Percentiles rank a stretch among this genome's conserved stretches.
phyloP scores from a whole-genome alignment of 2,329 filamentous ascomycete genomes.

The Diaporthe citriasiana region DNA sequence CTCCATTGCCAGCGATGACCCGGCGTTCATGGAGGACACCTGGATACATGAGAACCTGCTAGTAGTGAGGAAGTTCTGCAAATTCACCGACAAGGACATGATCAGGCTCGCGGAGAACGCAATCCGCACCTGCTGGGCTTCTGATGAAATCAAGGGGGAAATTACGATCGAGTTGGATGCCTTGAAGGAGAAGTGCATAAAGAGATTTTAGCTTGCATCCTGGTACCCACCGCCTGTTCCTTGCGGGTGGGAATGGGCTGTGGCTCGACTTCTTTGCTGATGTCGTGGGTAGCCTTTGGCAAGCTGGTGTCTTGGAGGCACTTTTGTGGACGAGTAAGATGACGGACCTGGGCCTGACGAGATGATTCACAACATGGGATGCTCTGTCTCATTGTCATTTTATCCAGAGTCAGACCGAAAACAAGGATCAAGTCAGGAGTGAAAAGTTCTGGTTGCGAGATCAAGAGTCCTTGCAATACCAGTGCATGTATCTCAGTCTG shows the following conservation, averaged over 20 bases:
- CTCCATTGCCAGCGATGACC: constrained; percentile 64
- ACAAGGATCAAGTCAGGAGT: background rate
- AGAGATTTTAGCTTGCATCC: background rate
- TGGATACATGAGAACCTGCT: constrained; percentile 64
- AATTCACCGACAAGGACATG: constrained; percentile 58
- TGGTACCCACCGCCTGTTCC: background rate
- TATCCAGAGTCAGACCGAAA: background rate
- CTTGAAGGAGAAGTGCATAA: background rate
- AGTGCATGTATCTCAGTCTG: background rate
- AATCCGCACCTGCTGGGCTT: constrained; percentile 63
- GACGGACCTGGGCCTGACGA: constrained; percentile 42
- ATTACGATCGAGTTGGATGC: constrained; percentile 33
- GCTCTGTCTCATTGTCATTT: constrained; percentile 41
- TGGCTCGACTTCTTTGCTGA: constrained; percentile 30
- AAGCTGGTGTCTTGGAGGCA: background rate
- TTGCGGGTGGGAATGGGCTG: constrained; percentile 19
- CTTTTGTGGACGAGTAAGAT: constrained; percentile 37
- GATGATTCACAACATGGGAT: constrained; percentile 42
- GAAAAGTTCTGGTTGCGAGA: background rate
- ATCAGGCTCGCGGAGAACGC: constrained; percentile 57
- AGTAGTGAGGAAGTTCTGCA: constrained; percentile 58
- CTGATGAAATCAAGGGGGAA: constrained; percentile 52
- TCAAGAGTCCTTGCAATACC: background rate
- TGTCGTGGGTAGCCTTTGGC: constrained; percentile 34
- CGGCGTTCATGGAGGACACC: constrained; percentile 63